Evolutionary conservation across 306 rosid genomes (phyloP).

Genomic region (Begonia masoniana): DNA sequence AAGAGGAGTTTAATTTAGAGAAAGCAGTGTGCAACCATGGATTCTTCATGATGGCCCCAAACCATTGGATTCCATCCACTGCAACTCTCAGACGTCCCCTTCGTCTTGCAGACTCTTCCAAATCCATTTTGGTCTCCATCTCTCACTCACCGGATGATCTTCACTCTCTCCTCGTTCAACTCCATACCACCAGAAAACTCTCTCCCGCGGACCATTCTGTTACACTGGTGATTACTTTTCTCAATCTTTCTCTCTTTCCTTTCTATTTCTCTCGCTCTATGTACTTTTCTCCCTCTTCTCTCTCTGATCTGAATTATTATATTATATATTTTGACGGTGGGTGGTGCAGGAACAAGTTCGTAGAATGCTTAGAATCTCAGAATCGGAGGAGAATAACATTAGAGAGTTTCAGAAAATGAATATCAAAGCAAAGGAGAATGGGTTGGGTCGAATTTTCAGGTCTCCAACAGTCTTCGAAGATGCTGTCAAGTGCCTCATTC

Average conservation of each 20-base stretch:
- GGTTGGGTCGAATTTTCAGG: conserved; percentile 14
- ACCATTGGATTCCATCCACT: conserved; percentile 21
- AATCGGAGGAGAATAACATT: conserved; percentile 3
- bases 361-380: conserved; percentile 19
- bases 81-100: conserved; percentile 24
- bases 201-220: conserved; percentile 1
- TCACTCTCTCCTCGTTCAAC: conserved; percentile 4
- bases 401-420: conserved; percentile 1
- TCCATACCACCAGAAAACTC: conserved; percentile 1
- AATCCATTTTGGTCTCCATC: conserved; percentile 13
- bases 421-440: conserved; percentile 3
- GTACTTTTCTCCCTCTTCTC: too few species aligned
- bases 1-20: conserved; percentile 11
- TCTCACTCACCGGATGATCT: neutral
- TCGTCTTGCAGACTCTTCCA: conserved; percentile 11
- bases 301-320: neutral
- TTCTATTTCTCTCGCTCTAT: too few species aligned
- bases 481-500: conserved; percentile 21
- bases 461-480: conserved; percentile 26
- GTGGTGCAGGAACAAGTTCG: conserved; percentile 12
- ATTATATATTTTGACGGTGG: neutral
- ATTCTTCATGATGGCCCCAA: conserved; percentile 37
- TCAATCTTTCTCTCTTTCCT: neutral
- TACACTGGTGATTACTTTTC: conserved; percentile 6
- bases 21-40: conserved; percentile 34